Evolutionary conservation across 768 basidiomycete genomes (phyloP).

Genomic region (Tephrocybe sp.): DNA sequence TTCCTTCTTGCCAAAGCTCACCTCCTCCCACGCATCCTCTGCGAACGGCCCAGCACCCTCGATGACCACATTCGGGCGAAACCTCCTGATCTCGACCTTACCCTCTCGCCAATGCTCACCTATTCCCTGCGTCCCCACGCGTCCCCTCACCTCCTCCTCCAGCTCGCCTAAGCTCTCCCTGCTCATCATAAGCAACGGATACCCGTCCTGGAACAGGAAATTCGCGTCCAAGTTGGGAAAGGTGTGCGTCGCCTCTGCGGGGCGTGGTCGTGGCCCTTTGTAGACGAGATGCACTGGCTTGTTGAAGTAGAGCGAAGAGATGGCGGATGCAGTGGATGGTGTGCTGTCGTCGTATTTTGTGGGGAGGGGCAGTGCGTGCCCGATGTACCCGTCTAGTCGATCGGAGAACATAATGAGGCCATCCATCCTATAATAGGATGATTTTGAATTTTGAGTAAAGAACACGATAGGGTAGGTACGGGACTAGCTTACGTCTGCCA

Average conservation of each 20-base stretch:
- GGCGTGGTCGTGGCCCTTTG: constrained; percentile 62
- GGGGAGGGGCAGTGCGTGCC: constrained; percentile 36
- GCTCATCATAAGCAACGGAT: constrained; percentile 65
- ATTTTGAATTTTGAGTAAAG: background rate
- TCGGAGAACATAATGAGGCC: constrained; percentile 51
- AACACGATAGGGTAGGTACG: background rate
- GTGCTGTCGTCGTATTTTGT: constrained; percentile 29
- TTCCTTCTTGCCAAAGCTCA: constrained; percentile 46
- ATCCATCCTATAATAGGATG: constrained; percentile 41
- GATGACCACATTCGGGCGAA: constrained; percentile 76
- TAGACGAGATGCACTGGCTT: constrained; percentile 61
- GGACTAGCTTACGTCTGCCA: constrained; percentile 57
- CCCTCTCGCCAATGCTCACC: constrained; percentile 17
- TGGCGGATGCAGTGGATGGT: constrained; percentile 57
- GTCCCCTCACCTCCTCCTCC: constrained; percentile 43
- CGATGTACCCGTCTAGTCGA: constrained; percentile 69
- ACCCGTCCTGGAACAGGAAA: constrained; percentile 68
- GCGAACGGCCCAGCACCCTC: constrained; percentile 69
- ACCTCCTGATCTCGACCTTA: constrained; percentile 27
- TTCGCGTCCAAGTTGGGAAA: constrained; percentile 56
- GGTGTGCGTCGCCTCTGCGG: constrained; percentile 38
- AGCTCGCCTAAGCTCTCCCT: constrained; percentile 62
- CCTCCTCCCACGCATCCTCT: constrained; percentile 70
- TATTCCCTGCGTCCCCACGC: constrained; percentile 37
- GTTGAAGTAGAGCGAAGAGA: constrained; percentile 62